Conservation (phyloP, 2,329 filamentous ascomycete genomes). For the Thelonectria rubi region DNA sequence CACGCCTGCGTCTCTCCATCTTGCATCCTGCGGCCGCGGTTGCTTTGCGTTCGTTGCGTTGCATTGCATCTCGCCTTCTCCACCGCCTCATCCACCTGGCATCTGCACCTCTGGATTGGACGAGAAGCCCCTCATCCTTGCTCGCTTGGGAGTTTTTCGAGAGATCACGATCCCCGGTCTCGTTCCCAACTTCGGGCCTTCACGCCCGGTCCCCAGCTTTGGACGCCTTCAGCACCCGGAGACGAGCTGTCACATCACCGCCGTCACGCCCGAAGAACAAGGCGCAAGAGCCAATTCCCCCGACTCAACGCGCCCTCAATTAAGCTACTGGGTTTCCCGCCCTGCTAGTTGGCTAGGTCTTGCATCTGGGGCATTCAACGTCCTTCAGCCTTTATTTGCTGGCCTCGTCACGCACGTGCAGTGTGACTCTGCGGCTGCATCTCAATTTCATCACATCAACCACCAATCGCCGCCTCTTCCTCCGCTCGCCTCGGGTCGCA, state of each 20-base stretch:
- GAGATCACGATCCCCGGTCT: constrained; percentile 14
- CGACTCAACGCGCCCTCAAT: background rate
- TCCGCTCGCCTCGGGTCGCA: constrained; percentile 38
- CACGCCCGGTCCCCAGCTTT: constrained; percentile 16
- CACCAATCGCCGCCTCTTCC: constrained; percentile 39
- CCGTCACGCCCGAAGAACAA: background rate
- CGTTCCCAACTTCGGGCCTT: constrained; percentile 19
- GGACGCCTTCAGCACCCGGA: background rate
- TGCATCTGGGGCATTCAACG: constrained; percentile 19
- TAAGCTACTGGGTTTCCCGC: constrained; percentile 9
- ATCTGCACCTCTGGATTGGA: constrained; percentile 9
- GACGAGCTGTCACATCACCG: background rate
- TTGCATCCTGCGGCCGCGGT: constrained; percentile 23
- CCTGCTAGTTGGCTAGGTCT: constrained; percentile 14
- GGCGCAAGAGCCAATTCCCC: background rate
- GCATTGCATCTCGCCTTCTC: constrained; percentile 9
- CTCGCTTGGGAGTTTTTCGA: background rate
- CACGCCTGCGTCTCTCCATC: constrained; percentile 14
- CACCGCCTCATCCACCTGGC: background rate
- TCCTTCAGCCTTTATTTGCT: constrained; percentile 22
- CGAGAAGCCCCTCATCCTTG: constrained; percentile 12
- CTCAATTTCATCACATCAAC: constrained; percentile 36
- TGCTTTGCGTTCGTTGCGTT: constrained; percentile 19
- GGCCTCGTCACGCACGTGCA: constrained; percentile 37
- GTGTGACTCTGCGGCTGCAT: constrained; percentile 36